These are phyloP conservation scores for Cinchona pubescens DNA, from an alignment of 257 asterid genomes.

Conservation along the genomic window DNA sequence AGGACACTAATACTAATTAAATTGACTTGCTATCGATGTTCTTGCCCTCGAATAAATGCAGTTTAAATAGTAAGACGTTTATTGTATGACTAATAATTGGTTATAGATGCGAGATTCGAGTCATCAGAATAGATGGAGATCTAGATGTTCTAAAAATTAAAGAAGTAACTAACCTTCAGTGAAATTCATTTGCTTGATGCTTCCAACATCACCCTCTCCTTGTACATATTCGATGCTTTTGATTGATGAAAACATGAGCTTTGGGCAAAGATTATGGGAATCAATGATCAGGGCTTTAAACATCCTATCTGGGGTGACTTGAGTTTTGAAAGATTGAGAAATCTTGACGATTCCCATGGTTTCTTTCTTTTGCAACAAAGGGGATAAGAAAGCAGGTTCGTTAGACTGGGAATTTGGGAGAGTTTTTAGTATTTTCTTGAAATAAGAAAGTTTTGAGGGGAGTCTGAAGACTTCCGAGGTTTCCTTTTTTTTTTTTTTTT, in stretches of 20 bases:
- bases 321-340: conserved; percentile 47
- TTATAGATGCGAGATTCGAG: too few relatives aligned
- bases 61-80: too few relatives aligned
- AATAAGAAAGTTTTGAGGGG: not conserved
- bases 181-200: conserved; percentile 35
- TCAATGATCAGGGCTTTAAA: conserved; percentile 37
- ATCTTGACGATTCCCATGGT: conserved; percentile 44
- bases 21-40: too few relatives aligned
- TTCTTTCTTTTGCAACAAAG: not conserved
- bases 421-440: not conserved
- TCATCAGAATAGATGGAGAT: too few relatives aligned
- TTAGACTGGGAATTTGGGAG: not conserved
- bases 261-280: conserved; percentile 37
- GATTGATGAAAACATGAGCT: conserved; percentile 34
- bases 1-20: too few relatives aligned
- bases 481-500: not conserved
- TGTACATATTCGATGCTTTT: conserved; percentile 27
- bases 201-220: conserved; percentile 34
- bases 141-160: too few relatives aligned
- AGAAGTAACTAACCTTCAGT: conserved; percentile 29
- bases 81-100: too few relatives aligned
- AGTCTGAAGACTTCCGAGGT: not conserved
- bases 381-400: not conserved
- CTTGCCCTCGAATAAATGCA: not conserved
- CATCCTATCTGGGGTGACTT: conserved; percentile 30